Percentiles rank a stretch among this genome's conserved stretches.
phyloP scores from a whole-genome alignment of 2,329 filamentous ascomycete genomes.

The Aspergillus jensenii region DNA sequence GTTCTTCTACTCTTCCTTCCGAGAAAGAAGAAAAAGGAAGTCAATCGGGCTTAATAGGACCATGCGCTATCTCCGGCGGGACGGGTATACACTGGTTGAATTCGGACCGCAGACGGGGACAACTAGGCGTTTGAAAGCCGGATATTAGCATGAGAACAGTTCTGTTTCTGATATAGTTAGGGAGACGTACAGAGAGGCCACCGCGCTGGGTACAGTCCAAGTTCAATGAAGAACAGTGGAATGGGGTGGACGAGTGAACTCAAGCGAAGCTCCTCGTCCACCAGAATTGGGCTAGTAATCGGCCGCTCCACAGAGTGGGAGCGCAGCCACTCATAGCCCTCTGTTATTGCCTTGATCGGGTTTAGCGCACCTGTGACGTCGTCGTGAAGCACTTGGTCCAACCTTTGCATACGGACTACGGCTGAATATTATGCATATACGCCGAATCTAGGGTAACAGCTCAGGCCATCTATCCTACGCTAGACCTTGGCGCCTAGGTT shows the following conservation, averaged over 20 bases:
- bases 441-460: no score
- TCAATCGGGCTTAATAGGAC: background rate
- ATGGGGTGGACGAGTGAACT: background rate
- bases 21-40: constrained; percentile 3
- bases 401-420: background rate
- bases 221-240: constrained; percentile 1
- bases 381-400: constrained; percentile 21
- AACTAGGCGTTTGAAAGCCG: background rate
- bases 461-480: no score
- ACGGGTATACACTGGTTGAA: background rate
- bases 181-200: background rate
- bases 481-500: background rate
- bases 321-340: background rate
- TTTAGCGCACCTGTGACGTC: constrained; percentile 31
- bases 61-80: background rate
- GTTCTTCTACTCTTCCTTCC: background rate
- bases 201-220: constrained; percentile 1
- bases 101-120: background rate
- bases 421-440: background rate
- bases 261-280: background rate
- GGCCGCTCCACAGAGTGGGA: background rate
- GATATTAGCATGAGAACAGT: background rate
- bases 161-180: background rate
- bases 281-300: background rate
- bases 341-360: constrained; percentile 11